Evolutionary conservation across 129 eudicot species (phyloP).

Genomic region (Pittosporum tobira): DNA sequence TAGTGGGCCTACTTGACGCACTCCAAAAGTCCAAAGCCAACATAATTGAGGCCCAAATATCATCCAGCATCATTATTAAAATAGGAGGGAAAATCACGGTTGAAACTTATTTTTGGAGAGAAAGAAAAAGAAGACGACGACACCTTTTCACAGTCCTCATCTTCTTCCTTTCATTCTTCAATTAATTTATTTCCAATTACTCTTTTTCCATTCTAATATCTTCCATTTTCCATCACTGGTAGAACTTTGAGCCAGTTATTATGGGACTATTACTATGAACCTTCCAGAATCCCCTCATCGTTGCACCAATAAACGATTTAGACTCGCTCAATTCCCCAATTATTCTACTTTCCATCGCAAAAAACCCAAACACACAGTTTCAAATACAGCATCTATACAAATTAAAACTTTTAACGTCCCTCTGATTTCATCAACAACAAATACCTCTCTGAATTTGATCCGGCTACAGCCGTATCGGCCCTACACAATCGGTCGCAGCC

Average conservation of each 20-base stretch:
- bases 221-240: neutral
- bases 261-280: constrained; percentile 26
- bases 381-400: constrained; percentile 27
- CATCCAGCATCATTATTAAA: neutral
- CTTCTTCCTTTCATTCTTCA: neutral
- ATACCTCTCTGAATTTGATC: constrained; percentile 18
- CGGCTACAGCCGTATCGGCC: constrained; percentile 38
- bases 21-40: too few relatives aligned
- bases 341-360: constrained; percentile 18
- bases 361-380: constrained; percentile 25
- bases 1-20: too few relatives aligned
- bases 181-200: neutral
- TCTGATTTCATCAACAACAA: constrained; percentile 30
- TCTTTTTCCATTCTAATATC: neutral
- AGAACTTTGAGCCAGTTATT: neutral
- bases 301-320: constrained; percentile 24
- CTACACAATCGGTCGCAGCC: constrained; percentile 54
- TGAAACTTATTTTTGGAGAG: neutral
- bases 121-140: constrained; percentile 1
- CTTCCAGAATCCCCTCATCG: constrained; percentile 22
- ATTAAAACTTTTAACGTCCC: constrained; percentile 31
- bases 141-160: too few relatives aligned
- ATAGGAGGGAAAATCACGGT: constrained; percentile 20
- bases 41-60: neutral
- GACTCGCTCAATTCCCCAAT: constrained; percentile 8